Base-by-base conservation (phyloP, 495 filamentous ascomycete species). In the Aspergillus indologenus region DNA sequence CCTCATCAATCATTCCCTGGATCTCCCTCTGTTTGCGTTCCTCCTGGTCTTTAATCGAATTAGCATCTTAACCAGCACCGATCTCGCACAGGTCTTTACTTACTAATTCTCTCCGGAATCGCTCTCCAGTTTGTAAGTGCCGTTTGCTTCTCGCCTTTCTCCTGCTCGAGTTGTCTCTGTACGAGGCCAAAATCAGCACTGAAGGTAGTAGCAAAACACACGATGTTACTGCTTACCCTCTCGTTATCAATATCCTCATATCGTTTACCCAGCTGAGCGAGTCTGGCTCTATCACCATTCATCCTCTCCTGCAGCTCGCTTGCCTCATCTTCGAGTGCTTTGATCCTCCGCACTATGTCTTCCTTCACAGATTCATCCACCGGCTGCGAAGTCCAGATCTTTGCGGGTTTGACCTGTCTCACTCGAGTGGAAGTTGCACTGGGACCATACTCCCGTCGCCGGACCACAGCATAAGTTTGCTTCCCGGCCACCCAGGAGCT, bases 321-420 rank as follows among this genome's bases (percentile, higher is more conserved):
- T 20, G 80, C 45, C 42, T 85, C 71, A 6, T 75, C 70, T 12
- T 74, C 75, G 45, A 80, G 71, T 3, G 76, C 53, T 0, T 64
- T 47, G 26, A 85, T 80, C 0, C 70, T 74, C 29, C 69, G 65
- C 53, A 75, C 65, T 20, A 85, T 23, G 45, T 78, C 77, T 14
- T 71, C 65, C 64, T 87, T 90, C 53, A 82, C 80, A 24, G 79
- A 73, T 0, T 65, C 62, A 68, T 94, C 88, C 14, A 91, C 82
- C 4, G 90, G 88, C 63, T 90, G 85, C 58, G 91, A 82, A 3
- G 88, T 90, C 89, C 91, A 97, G 54, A 81, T 77, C 15, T 65
- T 68, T 3, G 89, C 90, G 34, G 62, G 69, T 12, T 62, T 73
- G 1, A 96, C 57, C 49, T 70, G 67, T 45, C 71, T 79, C 1